A percentile compares a stretch with the other conserved stretches of the same genome.
Conservation (phyloP, 371 early-diverging fungal species). For the Gilbertella persicaria region DNA sequence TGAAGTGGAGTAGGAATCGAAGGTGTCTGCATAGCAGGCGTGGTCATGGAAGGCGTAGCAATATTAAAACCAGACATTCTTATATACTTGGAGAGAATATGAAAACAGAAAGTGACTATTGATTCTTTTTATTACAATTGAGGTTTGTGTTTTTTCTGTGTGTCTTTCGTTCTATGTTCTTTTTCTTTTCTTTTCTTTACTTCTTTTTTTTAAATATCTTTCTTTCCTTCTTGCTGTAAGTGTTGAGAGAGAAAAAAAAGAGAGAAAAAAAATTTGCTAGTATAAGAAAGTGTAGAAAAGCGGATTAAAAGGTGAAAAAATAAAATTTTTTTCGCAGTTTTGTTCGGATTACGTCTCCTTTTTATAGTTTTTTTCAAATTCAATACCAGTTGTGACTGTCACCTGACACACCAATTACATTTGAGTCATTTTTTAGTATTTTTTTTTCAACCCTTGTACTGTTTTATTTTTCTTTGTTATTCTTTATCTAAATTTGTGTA, state of each 20-base stretch:
- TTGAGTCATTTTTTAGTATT: conserved; percentile 1
- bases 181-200: neutral
- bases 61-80: conserved; percentile 54
- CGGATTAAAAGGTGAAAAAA: conserved; percentile 19
- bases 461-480: no score
- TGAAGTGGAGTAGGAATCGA: conserved; percentile 50
- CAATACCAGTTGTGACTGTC: neutral
- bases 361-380: conserved; percentile 20
- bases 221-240: neutral
- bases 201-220: neutral
- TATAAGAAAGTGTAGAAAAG: conserved; percentile 22
- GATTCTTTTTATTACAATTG: neutral
- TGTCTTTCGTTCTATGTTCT: neutral
- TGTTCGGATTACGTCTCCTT: conserved; percentile 4
- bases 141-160: neutral
- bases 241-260: neutral
- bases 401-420: neutral
- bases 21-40: conserved; percentile 55
- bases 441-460: no score
- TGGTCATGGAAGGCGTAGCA: conserved; percentile 50
- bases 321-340: conserved; percentile 11
- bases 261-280: neutral
- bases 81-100: neutral
- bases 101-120: neutral
- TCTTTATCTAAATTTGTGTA: no score